Evolutionary conservation across 78 protist species (phyloP), one percentile per base, ranked within the genome.

Genomic region (Goniomonas avonlea): DNA sequence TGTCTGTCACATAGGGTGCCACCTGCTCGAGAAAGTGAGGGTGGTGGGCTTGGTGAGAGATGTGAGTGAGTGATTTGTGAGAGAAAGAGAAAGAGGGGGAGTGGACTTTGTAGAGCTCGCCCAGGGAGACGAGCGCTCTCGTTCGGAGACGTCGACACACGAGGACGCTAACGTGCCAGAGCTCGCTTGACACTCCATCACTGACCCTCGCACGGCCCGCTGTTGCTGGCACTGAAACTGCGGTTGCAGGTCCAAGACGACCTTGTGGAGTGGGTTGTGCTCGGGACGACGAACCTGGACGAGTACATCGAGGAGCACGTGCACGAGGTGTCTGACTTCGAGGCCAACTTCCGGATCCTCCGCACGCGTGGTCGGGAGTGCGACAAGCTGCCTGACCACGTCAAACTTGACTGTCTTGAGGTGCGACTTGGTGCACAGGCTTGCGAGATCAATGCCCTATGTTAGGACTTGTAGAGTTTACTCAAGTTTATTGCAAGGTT

Each of bases 291-390:
- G 17, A 39, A 73, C n/a, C 17, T 60, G 17, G 81, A 76, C 81
- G 73, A 76, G 1, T 13, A 60, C 32, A 45, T 76, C 27, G 71
- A 60, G 39, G n/a, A 38, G 68, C 18, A 55, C 35, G 21, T 86
- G 43, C 11, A 0, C 34, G 75, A 83, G 56, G 81, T 59, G 0
- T 43, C 9, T 4, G 79, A 86, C 35, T 90, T 59, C 78, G 93
- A 90, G 80, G 17, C 5, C 69, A 81, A 85, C 77, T 83, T 82
- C 81, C 45, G 58, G 76, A 40, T 79, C 83, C 55, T 84, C 78
- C 79, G 82, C 75, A 41, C 39, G 47, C 13, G 60, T 32, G 66
- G 34, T 77, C 45, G 55, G 73, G 91, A 83, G 31, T 61, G 73
- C 8, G 90, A 81, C 55, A 75, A 73, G 73, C 73, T 90, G 55